Evolutionary conservation across 139 green algal genomes (phyloP).

Genomic region (Closterium sp.): DNA sequence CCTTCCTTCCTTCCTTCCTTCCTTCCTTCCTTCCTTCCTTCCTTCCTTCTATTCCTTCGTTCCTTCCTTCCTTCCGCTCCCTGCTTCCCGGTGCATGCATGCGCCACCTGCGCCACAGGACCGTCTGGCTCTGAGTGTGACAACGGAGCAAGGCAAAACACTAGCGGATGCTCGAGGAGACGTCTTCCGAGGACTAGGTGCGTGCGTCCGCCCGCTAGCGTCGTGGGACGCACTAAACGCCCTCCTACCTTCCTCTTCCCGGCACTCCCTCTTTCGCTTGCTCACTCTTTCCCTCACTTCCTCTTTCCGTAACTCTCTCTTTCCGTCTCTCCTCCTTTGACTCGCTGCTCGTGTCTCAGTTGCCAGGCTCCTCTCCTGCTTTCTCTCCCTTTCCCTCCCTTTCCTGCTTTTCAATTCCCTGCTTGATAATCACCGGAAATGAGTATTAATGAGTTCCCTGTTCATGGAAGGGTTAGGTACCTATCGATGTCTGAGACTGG

Average conservation of each 20-base stretch:
- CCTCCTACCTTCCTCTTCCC: not conserved
- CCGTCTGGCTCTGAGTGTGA: slow-evolving; percentile 77
- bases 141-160: slow-evolving; percentile 94
- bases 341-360: not conserved
- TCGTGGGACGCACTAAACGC: no score
- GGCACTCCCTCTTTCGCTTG: slow-evolving; percentile 18
- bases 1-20: not conserved
- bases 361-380: not conserved
- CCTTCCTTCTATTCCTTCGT: not conserved
- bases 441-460: no score
- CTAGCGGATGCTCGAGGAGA: slow-evolving; percentile 80
- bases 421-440: no score
- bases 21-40: not conserved
- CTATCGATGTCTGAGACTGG: no score
- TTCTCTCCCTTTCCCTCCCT: not conserved
- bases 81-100: no score
- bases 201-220: slow-evolving; percentile 52
- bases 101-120: slow-evolving; percentile 61
- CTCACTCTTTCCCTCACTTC: slow-evolving; percentile 23
- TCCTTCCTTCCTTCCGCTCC: not conserved
- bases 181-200: slow-evolving; percentile 29
- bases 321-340: not conserved
- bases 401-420: no score
- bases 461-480: no score
- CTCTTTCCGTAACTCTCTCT: slow-evolving; percentile 18